Base-by-base conservation (phyloP, 306 rosid genomes). In the Gynostemma pentaphyllum region DNA sequence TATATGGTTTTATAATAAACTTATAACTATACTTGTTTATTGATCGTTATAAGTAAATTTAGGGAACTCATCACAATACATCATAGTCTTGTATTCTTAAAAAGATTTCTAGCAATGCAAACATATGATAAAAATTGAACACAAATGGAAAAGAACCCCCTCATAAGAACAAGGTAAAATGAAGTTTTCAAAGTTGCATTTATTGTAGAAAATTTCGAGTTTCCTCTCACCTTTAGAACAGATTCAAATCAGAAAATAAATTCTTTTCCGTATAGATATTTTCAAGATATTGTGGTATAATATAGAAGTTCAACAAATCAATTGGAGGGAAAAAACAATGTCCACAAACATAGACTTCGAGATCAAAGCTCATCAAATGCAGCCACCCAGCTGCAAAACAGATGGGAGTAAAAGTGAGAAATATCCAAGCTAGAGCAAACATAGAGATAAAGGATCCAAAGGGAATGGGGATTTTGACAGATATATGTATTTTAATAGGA, bases 301-400 rank as follows among this genome's bases (percentile, higher is more conserved):
- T 3, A 41, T 56, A 23, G 11, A 45, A 24, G 21, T n/a, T 46
- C 49, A 53, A 21, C 4, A n/a, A n/a, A n/a, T n/a, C n/a, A n/a
- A 23, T 5, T 36, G 18, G n/a, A 34, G 5, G 36, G 1, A 14
- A 51, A 26, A 29, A 49, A 23, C 28, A 39, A 34, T 41, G 53
- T 26, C 45, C 13, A 6, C 30, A 19, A 6, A 56, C 55, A 37
- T 57, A 11, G 37, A 7, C 68, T 64, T 62, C 30, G 53, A 27
- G 60, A 71, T 62, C 69, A 27, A 69, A 63, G 76, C 78, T 75
- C 47, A 66, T 82, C 74, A 86, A 68, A 80, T 32, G 86, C 81
- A 72, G 73, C 95, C 95, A 40, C 96, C 95, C 84, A 86, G 74
- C 96, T 89, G 87, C 80, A 70, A 79, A 70, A 37, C 22, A 60